Conservation (phyloP, 257 asterid species). For the Oldenlandia corymbosa region DNA sequence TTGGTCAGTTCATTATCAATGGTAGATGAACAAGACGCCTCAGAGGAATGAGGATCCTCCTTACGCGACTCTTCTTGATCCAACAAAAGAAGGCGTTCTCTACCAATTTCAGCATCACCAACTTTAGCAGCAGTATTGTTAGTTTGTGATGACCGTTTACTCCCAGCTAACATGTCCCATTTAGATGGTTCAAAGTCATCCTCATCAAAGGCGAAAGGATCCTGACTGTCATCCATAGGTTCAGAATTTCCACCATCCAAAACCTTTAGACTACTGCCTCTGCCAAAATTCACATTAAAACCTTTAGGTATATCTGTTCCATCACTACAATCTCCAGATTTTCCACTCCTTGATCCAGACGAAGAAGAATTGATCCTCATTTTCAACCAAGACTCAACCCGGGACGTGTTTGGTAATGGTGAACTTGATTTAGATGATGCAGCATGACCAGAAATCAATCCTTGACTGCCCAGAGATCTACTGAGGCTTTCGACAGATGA, state of each 20-base stretch:
- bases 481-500: slow-evolving; percentile 36
- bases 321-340: slow-evolving; percentile 28
- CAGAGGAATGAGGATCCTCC: slow-evolving; percentile 31
- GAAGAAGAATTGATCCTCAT: slow-evolving; percentile 51
- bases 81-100: slow-evolving; percentile 18
- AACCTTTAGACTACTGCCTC: slow-evolving; percentile 25
- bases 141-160: slow-evolving; percentile 23
- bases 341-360: slow-evolving; percentile 50
- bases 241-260: slow-evolving; percentile 23
- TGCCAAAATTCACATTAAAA: slow-evolving; percentile 24
- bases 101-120: slow-evolving; percentile 23
- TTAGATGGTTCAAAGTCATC: slow-evolving; percentile 59
- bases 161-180: slow-evolving; percentile 74
- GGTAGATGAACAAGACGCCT: slow-evolving; percentile 44
- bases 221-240: slow-evolving; percentile 42
- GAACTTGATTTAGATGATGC: slow-evolving; percentile 29
- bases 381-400: slow-evolving; percentile 44
- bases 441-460: slow-evolving; percentile 28
- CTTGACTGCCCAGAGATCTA: slow-evolving; percentile 27
- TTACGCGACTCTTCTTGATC: slow-evolving; percentile 41
- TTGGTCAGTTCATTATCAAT: slow-evolving; percentile 35
- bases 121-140: slow-evolving; percentile 27
- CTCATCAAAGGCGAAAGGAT: slow-evolving; percentile 79
- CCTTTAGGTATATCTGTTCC: slow-evolving; percentile 23
- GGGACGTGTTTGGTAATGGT: slow-evolving; percentile 26